phyloP scores from a whole-genome alignment of 768 basidiomycete genomes.

The Suillus ampliporus region DNA sequence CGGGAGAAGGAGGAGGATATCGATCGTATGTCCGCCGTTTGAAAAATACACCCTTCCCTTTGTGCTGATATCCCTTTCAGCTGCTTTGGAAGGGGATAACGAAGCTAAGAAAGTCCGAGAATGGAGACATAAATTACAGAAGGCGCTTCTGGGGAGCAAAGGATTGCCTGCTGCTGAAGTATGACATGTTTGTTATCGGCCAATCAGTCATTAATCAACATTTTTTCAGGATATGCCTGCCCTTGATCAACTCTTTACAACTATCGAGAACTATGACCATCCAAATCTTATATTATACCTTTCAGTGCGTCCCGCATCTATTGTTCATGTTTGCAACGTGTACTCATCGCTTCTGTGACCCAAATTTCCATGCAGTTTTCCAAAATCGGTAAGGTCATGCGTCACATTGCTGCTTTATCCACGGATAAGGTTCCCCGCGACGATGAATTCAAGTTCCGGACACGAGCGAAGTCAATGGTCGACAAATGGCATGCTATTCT shows the following conservation, averaged over 20 bases:
- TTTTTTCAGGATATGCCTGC: conserved; percentile 72
- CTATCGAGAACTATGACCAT: conserved; percentile 75
- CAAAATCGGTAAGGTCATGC: conserved; percentile 66
- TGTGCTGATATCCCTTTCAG: conserved; percentile 29
- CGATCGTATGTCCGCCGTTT: conserved; percentile 52
- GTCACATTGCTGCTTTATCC: conserved; percentile 56
- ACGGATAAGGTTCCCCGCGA: conserved; percentile 52
- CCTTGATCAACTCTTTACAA: conserved; percentile 73
- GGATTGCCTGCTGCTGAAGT: conserved; percentile 69
- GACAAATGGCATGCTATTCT: conserved; percentile 50
- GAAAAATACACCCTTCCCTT: not conserved
- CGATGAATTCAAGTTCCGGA: conserved; percentile 58
- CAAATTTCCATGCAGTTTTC: conserved; percentile 37
- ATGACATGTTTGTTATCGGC: conserved; percentile 25
- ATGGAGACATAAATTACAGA: conserved; percentile 93
- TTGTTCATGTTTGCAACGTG: conserved; percentile 13
- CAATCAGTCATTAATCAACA: conserved; percentile 15
- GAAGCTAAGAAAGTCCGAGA: conserved; percentile 81
- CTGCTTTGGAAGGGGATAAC: conserved; percentile 56
- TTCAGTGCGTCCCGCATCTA: conserved; percentile 43
- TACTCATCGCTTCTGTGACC: conserved; percentile 17
- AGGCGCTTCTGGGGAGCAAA: conserved; percentile 78
- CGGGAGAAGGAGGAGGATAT: conserved; percentile 63
- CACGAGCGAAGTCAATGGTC: conserved; percentile 53
- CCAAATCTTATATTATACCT: conserved; percentile 80